phyloP scores from a whole-genome alignment of 2,329 filamentous ascomycete genomes.

The Blastomyces emzantsi region DNA sequence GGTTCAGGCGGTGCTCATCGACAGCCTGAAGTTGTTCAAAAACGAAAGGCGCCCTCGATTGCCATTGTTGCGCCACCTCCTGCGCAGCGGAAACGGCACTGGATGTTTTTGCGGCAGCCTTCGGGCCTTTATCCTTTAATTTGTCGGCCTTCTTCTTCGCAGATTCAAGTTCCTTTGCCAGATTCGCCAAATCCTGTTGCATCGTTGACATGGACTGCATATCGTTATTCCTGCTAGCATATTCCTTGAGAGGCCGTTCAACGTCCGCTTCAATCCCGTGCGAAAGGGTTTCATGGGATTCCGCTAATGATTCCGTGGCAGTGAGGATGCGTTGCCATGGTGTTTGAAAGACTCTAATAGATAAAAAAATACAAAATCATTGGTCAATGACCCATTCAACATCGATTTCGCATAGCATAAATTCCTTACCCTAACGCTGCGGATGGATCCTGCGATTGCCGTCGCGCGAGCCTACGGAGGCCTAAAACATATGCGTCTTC shows the following conservation, averaged over 20 bases:
- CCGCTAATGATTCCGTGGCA: constrained; percentile 69
- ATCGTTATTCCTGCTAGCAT: constrained; percentile 61
- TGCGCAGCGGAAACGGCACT: constrained; percentile 64
- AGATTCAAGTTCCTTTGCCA: constrained; percentile 77
- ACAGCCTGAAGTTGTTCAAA: constrained; percentile 87
- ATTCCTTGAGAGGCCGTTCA: constrained; percentile 71
- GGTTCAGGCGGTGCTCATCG: constrained; percentile 82
- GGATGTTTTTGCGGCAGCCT: constrained; percentile 63
- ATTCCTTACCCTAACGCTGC: constrained; percentile 73
- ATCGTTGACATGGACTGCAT: constrained; percentile 73
- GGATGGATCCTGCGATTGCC: constrained; percentile 62
- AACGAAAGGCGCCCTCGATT: constrained; percentile 87
- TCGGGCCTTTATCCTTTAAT: constrained; percentile 68
- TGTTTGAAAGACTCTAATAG: constrained; percentile 67
- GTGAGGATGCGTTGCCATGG: constrained; percentile 84
- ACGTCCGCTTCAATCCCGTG: constrained; percentile 80
- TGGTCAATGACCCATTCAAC: constrained; percentile 13
- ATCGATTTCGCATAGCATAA: constrained; percentile 13
- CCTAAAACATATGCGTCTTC: constrained; percentile 83
- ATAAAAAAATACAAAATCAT: neutral
- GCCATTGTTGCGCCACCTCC: constrained; percentile 75
- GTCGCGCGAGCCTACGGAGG: constrained; percentile 69
- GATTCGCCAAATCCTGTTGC: constrained; percentile 65
- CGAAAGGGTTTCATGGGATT: constrained; percentile 72
- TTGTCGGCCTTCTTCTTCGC: constrained; percentile 82